These are phyloP conservation scores for Plasmodium blacklocki DNA, from an alignment of 169 alveolate genomes.

Conservation along the genomic window DNA sequence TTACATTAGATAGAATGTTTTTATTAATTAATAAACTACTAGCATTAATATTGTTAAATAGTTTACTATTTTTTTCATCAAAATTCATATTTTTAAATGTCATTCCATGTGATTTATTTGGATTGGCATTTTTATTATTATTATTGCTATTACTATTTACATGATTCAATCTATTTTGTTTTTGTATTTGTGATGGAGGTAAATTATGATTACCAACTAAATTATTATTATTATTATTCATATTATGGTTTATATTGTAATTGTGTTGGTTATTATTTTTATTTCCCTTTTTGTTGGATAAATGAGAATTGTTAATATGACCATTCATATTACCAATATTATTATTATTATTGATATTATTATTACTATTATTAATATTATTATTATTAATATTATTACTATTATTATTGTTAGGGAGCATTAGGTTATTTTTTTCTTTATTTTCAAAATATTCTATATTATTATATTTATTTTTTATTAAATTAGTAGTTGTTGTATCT, in stretches of 20 bases:
- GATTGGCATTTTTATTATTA: not conserved
- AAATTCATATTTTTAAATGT: slow-evolving; percentile 25
- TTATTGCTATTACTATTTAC: slow-evolving; percentile 8
- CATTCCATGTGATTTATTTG: slow-evolving; percentile 29
- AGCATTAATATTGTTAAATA: slow-evolving; percentile 24
- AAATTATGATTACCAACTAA: slow-evolving; percentile 35
- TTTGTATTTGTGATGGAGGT: slow-evolving; percentile 22
- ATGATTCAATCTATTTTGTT: slow-evolving; percentile 37
- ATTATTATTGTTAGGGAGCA: slow-evolving; percentile 19
- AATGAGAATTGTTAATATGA: not conserved
- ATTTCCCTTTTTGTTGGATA: slow-evolving; percentile 28
- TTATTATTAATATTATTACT: slow-evolving; percentile 26
- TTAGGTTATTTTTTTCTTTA: slow-evolving; percentile 24
- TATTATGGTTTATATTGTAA: slow-evolving; percentile 43
- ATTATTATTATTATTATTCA: slow-evolving; percentile 15
- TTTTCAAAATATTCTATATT: slow-evolving; percentile 48
- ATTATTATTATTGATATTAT: slow-evolving; percentile 30
- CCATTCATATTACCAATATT: slow-evolving; percentile 20
- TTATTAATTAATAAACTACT: slow-evolving; percentile 9
- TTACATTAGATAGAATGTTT: slow-evolving; percentile 8
- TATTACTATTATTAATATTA: too few species aligned
- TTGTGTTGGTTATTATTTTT: slow-evolving; percentile 35
- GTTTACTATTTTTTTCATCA: slow-evolving; percentile 50
- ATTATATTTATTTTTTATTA: slow-evolving; percentile 35
- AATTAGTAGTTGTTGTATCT: slow-evolving; percentile 22